Evolutionary conservation across 371 early-diverging fungal species (phyloP), one percentile per base, ranked within the genome.

Genomic region (Mortierella sp.): DNA sequence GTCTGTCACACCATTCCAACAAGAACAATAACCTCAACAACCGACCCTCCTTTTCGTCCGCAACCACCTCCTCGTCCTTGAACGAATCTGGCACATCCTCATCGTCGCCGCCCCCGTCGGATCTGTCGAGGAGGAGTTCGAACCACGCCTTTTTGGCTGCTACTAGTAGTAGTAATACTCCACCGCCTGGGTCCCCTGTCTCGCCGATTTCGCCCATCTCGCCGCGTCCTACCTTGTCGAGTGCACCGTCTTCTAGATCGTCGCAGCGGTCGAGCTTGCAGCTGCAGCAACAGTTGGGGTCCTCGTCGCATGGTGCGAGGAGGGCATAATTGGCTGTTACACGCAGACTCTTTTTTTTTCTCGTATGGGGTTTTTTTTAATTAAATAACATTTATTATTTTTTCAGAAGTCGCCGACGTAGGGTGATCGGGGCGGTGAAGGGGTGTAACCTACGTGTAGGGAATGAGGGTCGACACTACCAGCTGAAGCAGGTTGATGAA

Each of bases 371-470:
- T 28, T 57, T 59, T 59, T 1, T n/a, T 59, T 59, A 31, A 44
- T 70, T 70, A 70, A 44, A 26, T 44, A 24, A 44, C 24, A n/a
- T 54, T 40, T 69, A n/a, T 69, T 70, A 14, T 70, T 70, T 6
- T 44, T 57, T 74, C 57, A 80, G 48, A 80, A 80, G 34, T 80
- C 80, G 5, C 76, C 80, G 26, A 75, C 26, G 46, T 80, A 80
- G 0, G 72, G 75, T 3, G 76, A 80, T 48, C 59, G 51, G 26
- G 76, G 71, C 21, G 64, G 34, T 1, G 72, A 72, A 28, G 71
- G 46, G 26, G 71, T 28, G 71, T 19, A 19, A 11, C 1, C 1
- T 26, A 13, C 3, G 6, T 50, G 43, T 21, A 24, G 51, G 26
- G 40, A 51, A 3, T 24, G 11, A n/a, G 31, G 3, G 14, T 55